A percentile compares a stretch with the other conserved stretches of the same genome.
These are phyloP conservation scores for Orbilia ellipsospora DNA, from an alignment of 2,329 filamentous ascomycete genomes.

Conservation along the genomic window DNA sequence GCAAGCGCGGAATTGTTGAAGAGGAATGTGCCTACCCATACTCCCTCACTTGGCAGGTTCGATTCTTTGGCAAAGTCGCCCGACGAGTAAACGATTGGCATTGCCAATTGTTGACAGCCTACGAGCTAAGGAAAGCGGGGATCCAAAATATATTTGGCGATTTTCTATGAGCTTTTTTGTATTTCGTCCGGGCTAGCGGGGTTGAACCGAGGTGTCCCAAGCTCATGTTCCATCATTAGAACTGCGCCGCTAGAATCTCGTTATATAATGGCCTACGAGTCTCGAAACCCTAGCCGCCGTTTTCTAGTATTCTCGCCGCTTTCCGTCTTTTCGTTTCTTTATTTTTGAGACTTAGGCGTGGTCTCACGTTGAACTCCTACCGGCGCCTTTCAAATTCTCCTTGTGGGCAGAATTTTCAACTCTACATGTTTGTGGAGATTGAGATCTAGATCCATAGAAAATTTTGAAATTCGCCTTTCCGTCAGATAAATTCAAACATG, in stretches of 20 bases:
- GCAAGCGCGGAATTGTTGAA: slow-evolving; percentile 31
- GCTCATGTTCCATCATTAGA: slow-evolving; percentile 16
- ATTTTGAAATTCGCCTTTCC: no score
- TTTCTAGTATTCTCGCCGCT: slow-evolving; percentile 13
- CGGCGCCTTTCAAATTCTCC: neutral
- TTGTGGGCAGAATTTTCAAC: neutral
- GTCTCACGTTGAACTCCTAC: slow-evolving; percentile 10
- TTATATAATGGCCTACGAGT: slow-evolving; percentile 49
- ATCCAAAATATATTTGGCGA: slow-evolving; percentile 9
- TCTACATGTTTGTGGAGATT: no score
- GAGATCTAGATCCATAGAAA: no score
- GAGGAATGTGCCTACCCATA: slow-evolving; percentile 48
- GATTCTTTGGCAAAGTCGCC: slow-evolving; percentile 25
- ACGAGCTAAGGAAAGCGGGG: slow-evolving; percentile 41
- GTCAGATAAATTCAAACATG: slow-evolving; percentile 8
- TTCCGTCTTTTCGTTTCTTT: slow-evolving; percentile 17
- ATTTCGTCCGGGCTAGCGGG: slow-evolving; percentile 4
- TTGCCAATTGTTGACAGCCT: slow-evolving; percentile 55
- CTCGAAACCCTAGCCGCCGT: slow-evolving; percentile 14
- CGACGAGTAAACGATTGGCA: slow-evolving; percentile 52
- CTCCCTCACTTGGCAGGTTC: slow-evolving; percentile 51
- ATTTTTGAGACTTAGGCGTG: slow-evolving; percentile 26
- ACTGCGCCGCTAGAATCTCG: slow-evolving; percentile 8
- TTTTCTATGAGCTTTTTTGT: slow-evolving; percentile 33
- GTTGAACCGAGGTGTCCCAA: slow-evolving; percentile 21